Evolutionary conservation across 352 stramenopile species (phyloP), one percentile per base, ranked within the genome.

Genomic region (Phytophthora agathidicida): DNA sequence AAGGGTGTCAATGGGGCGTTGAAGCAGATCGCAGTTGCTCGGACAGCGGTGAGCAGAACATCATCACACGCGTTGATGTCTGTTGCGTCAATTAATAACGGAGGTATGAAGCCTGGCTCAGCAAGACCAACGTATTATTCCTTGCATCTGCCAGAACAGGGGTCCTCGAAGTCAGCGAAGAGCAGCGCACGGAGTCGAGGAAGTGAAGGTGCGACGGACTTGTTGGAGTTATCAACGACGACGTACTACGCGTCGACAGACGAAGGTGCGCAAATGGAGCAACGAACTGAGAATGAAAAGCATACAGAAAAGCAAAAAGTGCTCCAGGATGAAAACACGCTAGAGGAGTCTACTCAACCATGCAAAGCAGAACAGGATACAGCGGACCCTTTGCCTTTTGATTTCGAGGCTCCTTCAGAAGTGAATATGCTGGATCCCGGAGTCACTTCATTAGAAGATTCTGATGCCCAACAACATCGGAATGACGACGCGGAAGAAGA

Each of bases 191-290:
- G 5, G 20, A 43, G 47, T 26, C 23, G 16, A n/a, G 13, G 16
- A n/a, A 43, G 41, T 38, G 39, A 53, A 7, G 41, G 37, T 9
- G 36, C 22, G 5, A 41, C 42, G 11, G 43, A 64, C 13, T 26
- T 48, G 43, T 16, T 60, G 24, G 48, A 65, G 11, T 13, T 65
- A 13, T 65, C 57, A n/a, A 54, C 49, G 28, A 65, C 46, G 22
- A 66, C 48, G 28, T 66, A 61, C 20, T 43, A 44, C 14, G 49
- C 48, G 7, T 66, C 41, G 9, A 43, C 26, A 5, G 55, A 64
- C 19, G 55, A 20, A 37, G 31, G 35, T 47, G 16, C 11, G 16
- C 36, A 43, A 44, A 19, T 35, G 41, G 14, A 47, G 8, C 22
- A 27, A 31, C 2, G 45, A 11, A 7, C 16, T 14, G 26, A 52